A percentile compares a stretch with the other conserved stretches of the same genome.
phyloP scores from a whole-genome alignment of 2,329 filamentous ascomycete species.

The Pezicula rhizophila region DNA sequence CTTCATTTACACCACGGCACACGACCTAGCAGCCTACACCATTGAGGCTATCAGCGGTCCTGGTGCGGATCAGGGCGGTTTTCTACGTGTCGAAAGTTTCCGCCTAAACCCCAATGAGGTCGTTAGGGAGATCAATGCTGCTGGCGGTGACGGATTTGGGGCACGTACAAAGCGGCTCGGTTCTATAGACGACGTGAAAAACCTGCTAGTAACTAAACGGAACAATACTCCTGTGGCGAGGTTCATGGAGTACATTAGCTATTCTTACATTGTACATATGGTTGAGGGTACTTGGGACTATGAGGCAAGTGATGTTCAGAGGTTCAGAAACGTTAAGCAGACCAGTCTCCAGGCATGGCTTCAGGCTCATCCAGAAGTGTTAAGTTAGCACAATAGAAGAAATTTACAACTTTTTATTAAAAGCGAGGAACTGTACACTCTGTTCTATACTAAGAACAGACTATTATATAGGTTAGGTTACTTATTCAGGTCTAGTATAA shows the following conservation, averaged over 20 bases:
- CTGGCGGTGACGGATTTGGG: not conserved
- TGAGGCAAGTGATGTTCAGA: not conserved
- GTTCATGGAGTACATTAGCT: slow-evolving; percentile 2
- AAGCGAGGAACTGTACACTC: no score
- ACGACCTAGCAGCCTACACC: slow-evolving; percentile 8
- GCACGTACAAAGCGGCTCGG: not conserved
- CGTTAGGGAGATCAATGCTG: not conserved
- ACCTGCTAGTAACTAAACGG: not conserved
- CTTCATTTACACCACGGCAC: slow-evolving; percentile 1
- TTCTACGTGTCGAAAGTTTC: slow-evolving; percentile 2
- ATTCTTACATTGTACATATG: slow-evolving; percentile 1
- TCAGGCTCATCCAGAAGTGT: not conserved
- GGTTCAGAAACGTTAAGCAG: not conserved
- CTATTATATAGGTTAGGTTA: no score
- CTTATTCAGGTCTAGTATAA: no score
- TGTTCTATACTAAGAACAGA: no score
- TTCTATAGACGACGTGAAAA: not conserved
- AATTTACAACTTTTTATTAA: no score
- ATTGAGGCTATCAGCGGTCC: slow-evolving; percentile 5
- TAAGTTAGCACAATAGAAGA: not conserved
- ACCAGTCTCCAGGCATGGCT: not conserved
- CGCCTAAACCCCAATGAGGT: slow-evolving; percentile 8
- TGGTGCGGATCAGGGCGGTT: slow-evolving; percentile 1
- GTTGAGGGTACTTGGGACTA: slow-evolving; percentile 3
- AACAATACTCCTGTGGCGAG: not conserved